Percentiles rank a stretch among this genome's conserved stretches.
phyloP scores from a whole-genome alignment of 2,329 filamentous ascomycete species.

The Ascochyta lentis region DNA sequence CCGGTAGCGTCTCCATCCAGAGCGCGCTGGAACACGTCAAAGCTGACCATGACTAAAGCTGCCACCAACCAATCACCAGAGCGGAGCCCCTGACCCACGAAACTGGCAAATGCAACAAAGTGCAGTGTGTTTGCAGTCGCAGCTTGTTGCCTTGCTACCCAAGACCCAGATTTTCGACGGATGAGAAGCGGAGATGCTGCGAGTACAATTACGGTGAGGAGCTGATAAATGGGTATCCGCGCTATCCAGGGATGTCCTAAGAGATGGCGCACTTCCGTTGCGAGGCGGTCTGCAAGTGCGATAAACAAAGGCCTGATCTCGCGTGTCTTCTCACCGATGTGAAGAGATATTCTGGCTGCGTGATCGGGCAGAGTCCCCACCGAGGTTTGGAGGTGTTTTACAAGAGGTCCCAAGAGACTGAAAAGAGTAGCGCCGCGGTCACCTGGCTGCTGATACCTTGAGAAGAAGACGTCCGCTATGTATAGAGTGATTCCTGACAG shows the following conservation, averaged over 20 bases:
- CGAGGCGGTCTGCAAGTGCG: constrained; percentile 18
- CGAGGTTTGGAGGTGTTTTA: constrained; percentile 22
- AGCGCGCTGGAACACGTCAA: constrained; percentile 38
- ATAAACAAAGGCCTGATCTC: constrained; percentile 16
- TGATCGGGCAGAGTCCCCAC: constrained; percentile 21
- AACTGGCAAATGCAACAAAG: constrained; percentile 30
- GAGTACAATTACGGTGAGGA: constrained; percentile 28
- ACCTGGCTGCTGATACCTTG: constrained; percentile 6
- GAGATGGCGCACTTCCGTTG: constrained; percentile 12
- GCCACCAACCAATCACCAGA: constrained; percentile 32
- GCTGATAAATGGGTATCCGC: constrained; percentile 25
- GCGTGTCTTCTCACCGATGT: constrained; percentile 10
- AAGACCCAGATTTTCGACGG: constrained; percentile 24
- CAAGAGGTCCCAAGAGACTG: constrained; percentile 20
- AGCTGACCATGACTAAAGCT: constrained; percentile 42
- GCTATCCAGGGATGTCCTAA: constrained; percentile 22
- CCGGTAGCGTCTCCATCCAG: constrained; percentile 22
- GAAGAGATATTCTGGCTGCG: constrained; percentile 8
- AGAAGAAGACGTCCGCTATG: constrained; percentile 8
- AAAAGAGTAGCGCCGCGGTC: constrained; percentile 2
- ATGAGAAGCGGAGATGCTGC: constrained; percentile 26
- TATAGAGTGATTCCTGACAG: constrained; percentile 31
- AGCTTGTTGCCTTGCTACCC: constrained; percentile 32
- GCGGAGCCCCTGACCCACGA: constrained; percentile 28
- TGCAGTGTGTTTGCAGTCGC: constrained; percentile 30